Conservation (phyloP, 2,329 filamentous ascomycete genomes). For the Echinosphaeria canescens region DNA sequence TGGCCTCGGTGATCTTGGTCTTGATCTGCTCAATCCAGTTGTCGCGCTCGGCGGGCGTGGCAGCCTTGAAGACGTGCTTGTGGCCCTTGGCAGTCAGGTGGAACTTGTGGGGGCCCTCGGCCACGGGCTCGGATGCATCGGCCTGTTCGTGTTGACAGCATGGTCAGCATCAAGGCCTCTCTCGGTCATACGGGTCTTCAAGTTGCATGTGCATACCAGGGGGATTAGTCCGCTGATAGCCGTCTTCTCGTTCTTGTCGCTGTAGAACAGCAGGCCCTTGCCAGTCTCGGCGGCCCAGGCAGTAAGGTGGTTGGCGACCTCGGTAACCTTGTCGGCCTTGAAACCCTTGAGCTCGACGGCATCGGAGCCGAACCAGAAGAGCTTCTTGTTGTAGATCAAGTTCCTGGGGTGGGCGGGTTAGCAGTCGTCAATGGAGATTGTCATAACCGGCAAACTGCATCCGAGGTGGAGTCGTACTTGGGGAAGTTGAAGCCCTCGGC, state of each 20-base stretch:
- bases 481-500: conserved; percentile 64
- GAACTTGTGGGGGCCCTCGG: conserved; percentile 65
- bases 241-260: conserved; percentile 77
- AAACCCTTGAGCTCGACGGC: conserved; percentile 59
- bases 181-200: neutral
- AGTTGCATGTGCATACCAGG: conserved; percentile 37
- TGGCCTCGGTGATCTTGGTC: conserved; percentile 65
- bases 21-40: conserved; percentile 80
- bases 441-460: neutral
- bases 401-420: conserved; percentile 30
- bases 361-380: conserved; percentile 70
- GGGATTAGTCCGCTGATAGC: conserved; percentile 66
- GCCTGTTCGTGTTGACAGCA: conserved; percentile 18
- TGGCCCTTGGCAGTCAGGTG: conserved; percentile 65
- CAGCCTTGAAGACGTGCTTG: conserved; percentile 88
- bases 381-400: conserved; percentile 78
- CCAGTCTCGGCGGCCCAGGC: conserved; percentile 88
- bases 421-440: conserved; percentile 1
- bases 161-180: conserved; percentile 8
- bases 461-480: conserved; percentile 60
- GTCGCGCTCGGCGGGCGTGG: conserved; percentile 55
- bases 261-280: conserved; percentile 85
- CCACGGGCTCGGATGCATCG: conserved; percentile 46
- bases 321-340: conserved; percentile 68
- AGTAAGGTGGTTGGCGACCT: conserved; percentile 53